These are phyloP conservation scores for Nidularia pulvinata DNA, from an alignment of 768 basidiomycete genomes.

Conservation along the genomic window DNA sequence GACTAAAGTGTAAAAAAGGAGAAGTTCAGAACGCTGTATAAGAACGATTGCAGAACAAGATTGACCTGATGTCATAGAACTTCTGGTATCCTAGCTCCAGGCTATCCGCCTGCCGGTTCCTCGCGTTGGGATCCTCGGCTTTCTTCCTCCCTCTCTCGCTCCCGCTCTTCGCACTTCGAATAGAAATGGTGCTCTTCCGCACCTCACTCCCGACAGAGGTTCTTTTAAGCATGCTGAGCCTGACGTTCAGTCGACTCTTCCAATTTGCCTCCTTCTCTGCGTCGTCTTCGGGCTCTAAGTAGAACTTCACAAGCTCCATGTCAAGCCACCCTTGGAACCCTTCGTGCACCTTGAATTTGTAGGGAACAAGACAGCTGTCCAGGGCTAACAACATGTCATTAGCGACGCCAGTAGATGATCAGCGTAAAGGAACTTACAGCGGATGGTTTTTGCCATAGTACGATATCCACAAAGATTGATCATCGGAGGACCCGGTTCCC, in stretches of 20 bases:
- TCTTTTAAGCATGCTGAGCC: background rate
- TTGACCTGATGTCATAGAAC: too few relatives aligned
- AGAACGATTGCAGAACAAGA: too few relatives aligned
- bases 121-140: background rate
- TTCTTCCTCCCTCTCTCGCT: background rate
- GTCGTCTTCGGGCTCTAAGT: too few relatives aligned
- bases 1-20: too few relatives aligned
- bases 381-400: constrained; percentile 13
- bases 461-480: constrained; percentile 38
- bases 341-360: constrained; percentile 19
- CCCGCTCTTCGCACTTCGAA: background rate
- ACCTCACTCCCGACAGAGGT: background rate
- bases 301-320: too few relatives aligned
- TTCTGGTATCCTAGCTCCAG: too few relatives aligned
- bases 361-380: constrained; percentile 44
- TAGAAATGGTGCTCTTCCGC: background rate
- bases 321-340: too few relatives aligned
- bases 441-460: constrained; percentile 34
- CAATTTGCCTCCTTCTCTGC: too few relatives aligned
- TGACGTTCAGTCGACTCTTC: background rate
- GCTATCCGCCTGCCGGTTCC: too few relatives aligned
- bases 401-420: too few relatives aligned
- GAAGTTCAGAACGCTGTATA: too few relatives aligned
- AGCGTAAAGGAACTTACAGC: constrained; percentile 21
- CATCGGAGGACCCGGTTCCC: constrained; percentile 11